phyloP scores from a whole-genome alignment of 2,329 filamentous ascomycete species.

The Colletotrichum coccodes region DNA sequence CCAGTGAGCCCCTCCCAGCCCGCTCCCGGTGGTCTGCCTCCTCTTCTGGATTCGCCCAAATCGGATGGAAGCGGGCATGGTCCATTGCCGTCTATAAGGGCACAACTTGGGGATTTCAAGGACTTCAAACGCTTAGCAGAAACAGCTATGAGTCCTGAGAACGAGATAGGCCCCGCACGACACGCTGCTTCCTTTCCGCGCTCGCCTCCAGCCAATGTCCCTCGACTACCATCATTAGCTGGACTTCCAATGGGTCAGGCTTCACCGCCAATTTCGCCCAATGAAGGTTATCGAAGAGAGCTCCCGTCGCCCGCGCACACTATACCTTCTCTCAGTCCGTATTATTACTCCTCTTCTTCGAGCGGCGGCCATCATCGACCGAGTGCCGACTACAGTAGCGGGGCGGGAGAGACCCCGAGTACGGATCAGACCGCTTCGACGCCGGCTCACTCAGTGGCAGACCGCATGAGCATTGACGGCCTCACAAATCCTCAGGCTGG shows the following conservation, averaged over 20 bases:
- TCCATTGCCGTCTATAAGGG: slow-evolving; percentile 50
- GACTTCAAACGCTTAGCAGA: slow-evolving; percentile 46
- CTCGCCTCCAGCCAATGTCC: slow-evolving; percentile 47
- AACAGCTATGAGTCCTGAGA: slow-evolving; percentile 42
- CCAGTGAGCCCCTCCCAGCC: slow-evolving; percentile 27
- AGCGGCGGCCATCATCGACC: slow-evolving; percentile 46
- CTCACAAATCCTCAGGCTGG: slow-evolving; percentile 63
- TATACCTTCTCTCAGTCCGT: slow-evolving; percentile 50
- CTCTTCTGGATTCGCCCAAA: slow-evolving; percentile 47
- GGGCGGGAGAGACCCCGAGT: slow-evolving; percentile 56
- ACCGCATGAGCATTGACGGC: slow-evolving; percentile 68
- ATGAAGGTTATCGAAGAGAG: slow-evolving; percentile 55
- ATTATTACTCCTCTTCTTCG: slow-evolving; percentile 45
- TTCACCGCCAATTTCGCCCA: slow-evolving; percentile 62
- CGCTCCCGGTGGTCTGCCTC: slow-evolving; percentile 44
- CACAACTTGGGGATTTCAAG: slow-evolving; percentile 48
- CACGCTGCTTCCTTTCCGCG: slow-evolving; percentile 41
- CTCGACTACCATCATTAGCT: slow-evolving; percentile 43
- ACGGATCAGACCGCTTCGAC: slow-evolving; percentile 56
- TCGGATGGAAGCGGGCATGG: slow-evolving; percentile 46
- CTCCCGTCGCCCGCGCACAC: slow-evolving; percentile 58
- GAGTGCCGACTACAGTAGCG: slow-evolving; percentile 54
- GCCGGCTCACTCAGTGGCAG: slow-evolving; percentile 54
- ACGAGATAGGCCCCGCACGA: slow-evolving; percentile 41
- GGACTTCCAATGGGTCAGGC: slow-evolving; percentile 27